Percentiles rank a stretch among this genome's conserved stretches.
Evolutionary conservation across 2,329 filamentous ascomycete genomes (phyloP).

Genomic region (Calonectria montana): DNA sequence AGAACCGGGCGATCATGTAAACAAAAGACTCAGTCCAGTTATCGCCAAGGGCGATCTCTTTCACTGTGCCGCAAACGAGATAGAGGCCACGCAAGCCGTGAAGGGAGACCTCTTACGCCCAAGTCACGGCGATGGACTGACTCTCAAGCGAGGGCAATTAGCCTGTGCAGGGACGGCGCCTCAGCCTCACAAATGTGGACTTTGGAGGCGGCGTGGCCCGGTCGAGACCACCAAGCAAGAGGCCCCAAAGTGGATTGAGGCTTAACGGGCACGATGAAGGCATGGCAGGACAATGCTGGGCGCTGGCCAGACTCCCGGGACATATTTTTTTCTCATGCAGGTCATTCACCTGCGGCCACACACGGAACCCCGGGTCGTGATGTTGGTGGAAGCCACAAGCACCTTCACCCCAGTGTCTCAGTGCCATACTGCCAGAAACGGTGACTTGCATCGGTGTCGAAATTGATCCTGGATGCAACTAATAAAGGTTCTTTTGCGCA

Average conservation of each 20-base stretch:
- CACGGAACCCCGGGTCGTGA: not conserved
- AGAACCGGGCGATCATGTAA: not conserved
- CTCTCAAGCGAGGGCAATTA: not conserved
- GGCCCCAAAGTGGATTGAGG: not conserved
- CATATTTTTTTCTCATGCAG: not conserved
- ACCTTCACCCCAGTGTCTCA: not conserved
- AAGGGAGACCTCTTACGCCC: not conserved
- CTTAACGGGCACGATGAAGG: not conserved
- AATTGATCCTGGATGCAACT: not conserved
- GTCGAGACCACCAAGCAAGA: not conserved
- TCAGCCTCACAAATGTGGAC: conserved; percentile 1
- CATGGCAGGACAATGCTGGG: not conserved
- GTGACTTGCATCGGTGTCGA: not conserved
- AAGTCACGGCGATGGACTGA: not conserved
- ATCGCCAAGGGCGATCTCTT: not conserved
- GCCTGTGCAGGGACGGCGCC: not conserved
- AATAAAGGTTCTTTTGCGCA: not conserved
- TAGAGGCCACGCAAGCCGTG: not conserved
- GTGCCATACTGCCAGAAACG: not conserved
- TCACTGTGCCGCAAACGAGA: not conserved
- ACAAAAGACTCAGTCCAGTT: not conserved
- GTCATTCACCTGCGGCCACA: not conserved
- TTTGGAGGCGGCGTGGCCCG: not conserved
- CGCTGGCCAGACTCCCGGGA: conserved; percentile 4
- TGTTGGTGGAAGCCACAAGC: not conserved